Evolutionary conservation across 176 grass and related monocot species (phyloP).

Genomic region (Oryza officinalis): DNA sequence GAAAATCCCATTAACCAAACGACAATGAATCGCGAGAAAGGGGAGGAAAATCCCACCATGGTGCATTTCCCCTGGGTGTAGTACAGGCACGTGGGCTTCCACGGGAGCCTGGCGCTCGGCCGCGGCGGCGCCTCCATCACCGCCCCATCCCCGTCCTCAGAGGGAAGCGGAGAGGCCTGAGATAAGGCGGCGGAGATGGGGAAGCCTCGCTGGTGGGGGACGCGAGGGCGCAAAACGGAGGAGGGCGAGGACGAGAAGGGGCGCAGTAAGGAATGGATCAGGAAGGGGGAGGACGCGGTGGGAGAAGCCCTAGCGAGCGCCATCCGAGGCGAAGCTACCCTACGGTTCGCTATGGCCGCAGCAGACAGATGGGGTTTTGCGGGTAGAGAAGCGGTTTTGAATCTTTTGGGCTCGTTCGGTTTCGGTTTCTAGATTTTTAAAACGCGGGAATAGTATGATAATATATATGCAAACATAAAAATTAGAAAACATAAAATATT

Average conservation of each 20-base stretch:
- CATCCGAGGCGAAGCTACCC: constrained; percentile 22
- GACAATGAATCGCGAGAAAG: background rate
- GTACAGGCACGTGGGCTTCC: constrained; percentile 88
- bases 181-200: constrained; percentile 15
- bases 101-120: constrained; percentile 34
- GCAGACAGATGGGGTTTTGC: too few relatives aligned
- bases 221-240: background rate
- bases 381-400: too few relatives aligned
- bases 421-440: too few relatives aligned
- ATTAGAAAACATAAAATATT: too few relatives aligned
- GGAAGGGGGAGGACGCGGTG: background rate
- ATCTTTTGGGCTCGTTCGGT: too few relatives aligned
- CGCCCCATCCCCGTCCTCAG: constrained; percentile 18
- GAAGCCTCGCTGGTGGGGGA: constrained; percentile 8
- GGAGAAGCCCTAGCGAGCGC: constrained; percentile 50
- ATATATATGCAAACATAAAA: too few relatives aligned
- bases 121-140: constrained; percentile 16
- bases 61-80: constrained; percentile 83
- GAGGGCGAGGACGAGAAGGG: constrained; percentile 30
- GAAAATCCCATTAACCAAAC: background rate
- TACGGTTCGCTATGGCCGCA: too few relatives aligned
- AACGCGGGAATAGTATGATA: too few relatives aligned
- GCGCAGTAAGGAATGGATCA: constrained; percentile 37
- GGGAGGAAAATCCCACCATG: constrained; percentile 52
- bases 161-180: constrained; percentile 1